Evolutionary conservation across 768 basidiomycete genomes (phyloP), one percentile per base, ranked within the genome.

Genomic region (Auriscalpium vulgare): DNA sequence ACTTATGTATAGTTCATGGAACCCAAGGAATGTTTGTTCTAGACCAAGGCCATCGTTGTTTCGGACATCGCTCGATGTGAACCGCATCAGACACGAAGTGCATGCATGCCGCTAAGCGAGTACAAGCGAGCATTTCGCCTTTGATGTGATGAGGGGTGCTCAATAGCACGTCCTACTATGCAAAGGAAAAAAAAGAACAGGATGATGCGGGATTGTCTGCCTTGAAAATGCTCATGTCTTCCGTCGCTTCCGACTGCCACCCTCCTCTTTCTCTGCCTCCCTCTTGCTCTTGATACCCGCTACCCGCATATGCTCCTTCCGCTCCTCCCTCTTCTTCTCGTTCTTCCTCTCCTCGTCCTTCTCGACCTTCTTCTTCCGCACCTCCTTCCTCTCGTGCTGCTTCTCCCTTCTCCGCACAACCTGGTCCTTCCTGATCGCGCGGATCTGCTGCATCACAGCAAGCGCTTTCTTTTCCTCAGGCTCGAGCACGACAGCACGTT

Each of bases 381-480:
- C 82, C 37, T 72, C 81, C 58, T 81, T 81, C 70, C 85, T 78
- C 74, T 87, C 89, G n/a, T 75, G 78, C 73, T 98, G 90, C 77
- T 94, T 97, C 69, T 86, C 91, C 64, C 81, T 85, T 66, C 95
- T 74, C 65, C 84, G 75, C 45, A 68, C 74, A 2, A 91, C 78
- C 72, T 95, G 90, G 65, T 95, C 94, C 71, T 94, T 97, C 56
- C 91, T 75, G 63, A 99, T 70, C 7, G 94, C 91, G 49, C 88
- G 83, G 60, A 97, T 92, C 75, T 98, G 95, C 69, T 98, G 95
- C 68, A 99, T 68, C 40, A 98, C 72, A 40, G 90, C 87, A 17
- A 97, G 74, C 0, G 97, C 95, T 67, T 84, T 88, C 77, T 88
- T 92, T 76, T 98, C 97, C 67, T 95, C 93, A 1, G 91, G 90